These are phyloP conservation scores for Themeda triandra DNA, from an alignment of 176 grass and related monocot species.

Conservation along the genomic window DNA sequence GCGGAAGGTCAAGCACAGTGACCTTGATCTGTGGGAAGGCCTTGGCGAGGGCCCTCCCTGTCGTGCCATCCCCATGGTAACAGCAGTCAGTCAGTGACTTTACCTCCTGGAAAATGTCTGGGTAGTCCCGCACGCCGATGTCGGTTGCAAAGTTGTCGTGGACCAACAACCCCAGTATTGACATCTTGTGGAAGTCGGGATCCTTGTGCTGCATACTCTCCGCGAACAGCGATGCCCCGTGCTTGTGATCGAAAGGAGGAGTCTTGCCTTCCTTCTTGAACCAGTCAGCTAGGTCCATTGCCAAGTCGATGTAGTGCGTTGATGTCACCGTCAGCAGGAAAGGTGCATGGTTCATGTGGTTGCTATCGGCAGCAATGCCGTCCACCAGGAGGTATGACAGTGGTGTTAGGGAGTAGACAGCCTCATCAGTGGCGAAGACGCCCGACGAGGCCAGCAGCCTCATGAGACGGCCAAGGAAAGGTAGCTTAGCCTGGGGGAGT, in stretches of 20 bases:
- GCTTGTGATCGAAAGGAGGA: constrained; percentile 7
- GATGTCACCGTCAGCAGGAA: background rate
- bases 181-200: background rate
- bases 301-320: background rate
- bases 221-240: background rate
- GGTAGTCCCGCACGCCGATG: background rate
- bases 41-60: constrained; percentile 21
- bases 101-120: constrained; percentile 18
- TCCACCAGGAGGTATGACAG: constrained; percentile 19
- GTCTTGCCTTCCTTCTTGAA: background rate
- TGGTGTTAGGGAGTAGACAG: constrained; percentile 24
- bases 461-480: constrained; percentile 32
- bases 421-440: background rate
- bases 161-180: background rate
- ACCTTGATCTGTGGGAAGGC: constrained; percentile 30
- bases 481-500: background rate
- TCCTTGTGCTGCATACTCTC: constrained; percentile 1
- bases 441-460: constrained; percentile 22
- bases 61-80: constrained; percentile 24
- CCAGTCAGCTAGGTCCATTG: constrained; percentile 14
- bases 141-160: background rate
- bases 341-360: background rate
- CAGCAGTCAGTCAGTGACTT: constrained; percentile 39
- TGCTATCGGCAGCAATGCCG: background rate
- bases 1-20: constrained; percentile 46